Evolutionary conservation across 2,329 filamentous ascomycete species (phyloP).

Genomic region (Chrysoporthe deuterocubensis): DNA sequence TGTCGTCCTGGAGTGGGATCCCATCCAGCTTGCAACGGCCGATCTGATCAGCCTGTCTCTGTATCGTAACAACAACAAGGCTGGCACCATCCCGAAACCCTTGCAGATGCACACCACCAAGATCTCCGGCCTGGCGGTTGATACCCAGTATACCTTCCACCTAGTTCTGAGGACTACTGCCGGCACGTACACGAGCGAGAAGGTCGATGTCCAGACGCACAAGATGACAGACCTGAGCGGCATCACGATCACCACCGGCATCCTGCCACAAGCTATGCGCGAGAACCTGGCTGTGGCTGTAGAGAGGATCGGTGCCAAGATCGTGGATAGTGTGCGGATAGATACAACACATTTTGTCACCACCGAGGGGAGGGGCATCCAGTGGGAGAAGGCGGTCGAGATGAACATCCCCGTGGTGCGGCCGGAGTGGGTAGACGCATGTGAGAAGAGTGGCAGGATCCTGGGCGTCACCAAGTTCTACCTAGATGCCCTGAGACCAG

Average conservation of each 20-base stretch:
- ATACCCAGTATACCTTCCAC: constrained; percentile 95
- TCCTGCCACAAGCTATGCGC: constrained; percentile 74
- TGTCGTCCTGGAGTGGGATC: constrained; percentile 97
- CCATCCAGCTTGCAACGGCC: constrained; percentile 88
- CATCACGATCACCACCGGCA: constrained; percentile 90
- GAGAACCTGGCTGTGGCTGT: constrained; percentile 77
- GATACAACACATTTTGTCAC: constrained; percentile 99
- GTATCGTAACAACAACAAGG: constrained; percentile 96
- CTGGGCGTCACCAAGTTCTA: constrained; percentile 96
- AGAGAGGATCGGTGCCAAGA: constrained; percentile 87
- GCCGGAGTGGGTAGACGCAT: constrained; percentile 97
- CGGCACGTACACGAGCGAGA: constrained; percentile 83
- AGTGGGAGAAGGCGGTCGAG: constrained; percentile 96
- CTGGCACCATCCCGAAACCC: constrained; percentile 89
- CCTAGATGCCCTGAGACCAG: constrained; percentile 72
- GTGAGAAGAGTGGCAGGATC: constrained; percentile 88
- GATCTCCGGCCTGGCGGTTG: constrained; percentile 93
- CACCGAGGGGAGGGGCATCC: constrained; percentile 84
- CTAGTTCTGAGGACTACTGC: constrained; percentile 88
- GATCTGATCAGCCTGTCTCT: constrained; percentile 87
- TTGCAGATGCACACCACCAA: constrained; percentile 92
- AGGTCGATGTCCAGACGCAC: constrained; percentile 85
- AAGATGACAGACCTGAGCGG: constrained; percentile 98
- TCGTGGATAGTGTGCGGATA: constrained; percentile 88
- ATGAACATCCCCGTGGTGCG: constrained; percentile 97